Evolutionary conservation across 345 rosid species (phyloP).

Genomic region (Gossypioides kirkii): DNA sequence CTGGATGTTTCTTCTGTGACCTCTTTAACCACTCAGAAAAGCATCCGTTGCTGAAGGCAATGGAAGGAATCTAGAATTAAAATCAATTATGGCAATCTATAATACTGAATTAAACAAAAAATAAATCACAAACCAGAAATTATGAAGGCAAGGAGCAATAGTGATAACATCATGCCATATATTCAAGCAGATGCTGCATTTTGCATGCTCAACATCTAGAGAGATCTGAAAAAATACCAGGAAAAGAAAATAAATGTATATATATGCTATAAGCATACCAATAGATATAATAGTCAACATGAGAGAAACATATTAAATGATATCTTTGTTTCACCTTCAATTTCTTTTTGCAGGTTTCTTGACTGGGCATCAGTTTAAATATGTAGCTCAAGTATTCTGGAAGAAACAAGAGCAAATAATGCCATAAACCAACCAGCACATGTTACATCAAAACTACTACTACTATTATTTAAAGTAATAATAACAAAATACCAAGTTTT

Average conservation of each 20-base stretch:
- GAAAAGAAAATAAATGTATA: background rate
- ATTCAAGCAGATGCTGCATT: slow-evolving; percentile 89
- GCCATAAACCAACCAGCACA: background rate
- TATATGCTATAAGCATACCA: slow-evolving; percentile 2
- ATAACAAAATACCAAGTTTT: background rate
- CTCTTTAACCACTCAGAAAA: slow-evolving; percentile 93
- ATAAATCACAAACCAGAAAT: slow-evolving; percentile 59
- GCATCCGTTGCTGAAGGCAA: slow-evolving; percentile 77
- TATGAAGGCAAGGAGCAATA: slow-evolving; percentile 92
- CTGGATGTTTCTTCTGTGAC: slow-evolving; percentile 57
- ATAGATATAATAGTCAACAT: slow-evolving; percentile 1
- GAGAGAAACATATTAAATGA: background rate
- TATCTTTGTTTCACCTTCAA: slow-evolving; percentile 43
- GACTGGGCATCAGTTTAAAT: slow-evolving; percentile 57
- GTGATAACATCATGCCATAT: slow-evolving; percentile 94
- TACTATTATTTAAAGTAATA: background rate
- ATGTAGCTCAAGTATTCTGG: slow-evolving; percentile 63
- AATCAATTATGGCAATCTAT: slow-evolving; percentile 15
- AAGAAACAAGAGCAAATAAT: slow-evolving; percentile 8
- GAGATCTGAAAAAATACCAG: slow-evolving; percentile 43
- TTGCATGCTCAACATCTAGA: slow-evolving; percentile 68
- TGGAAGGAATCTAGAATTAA: slow-evolving; percentile 22
- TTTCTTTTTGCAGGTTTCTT: slow-evolving; percentile 34
- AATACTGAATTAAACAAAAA: background rate
- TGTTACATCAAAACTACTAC: background rate